Evolutionary conservation across 1,139 yeast species (phyloP), one percentile per base, ranked within the genome.

Genomic region (Entelexis sorbosivorans): DNA sequence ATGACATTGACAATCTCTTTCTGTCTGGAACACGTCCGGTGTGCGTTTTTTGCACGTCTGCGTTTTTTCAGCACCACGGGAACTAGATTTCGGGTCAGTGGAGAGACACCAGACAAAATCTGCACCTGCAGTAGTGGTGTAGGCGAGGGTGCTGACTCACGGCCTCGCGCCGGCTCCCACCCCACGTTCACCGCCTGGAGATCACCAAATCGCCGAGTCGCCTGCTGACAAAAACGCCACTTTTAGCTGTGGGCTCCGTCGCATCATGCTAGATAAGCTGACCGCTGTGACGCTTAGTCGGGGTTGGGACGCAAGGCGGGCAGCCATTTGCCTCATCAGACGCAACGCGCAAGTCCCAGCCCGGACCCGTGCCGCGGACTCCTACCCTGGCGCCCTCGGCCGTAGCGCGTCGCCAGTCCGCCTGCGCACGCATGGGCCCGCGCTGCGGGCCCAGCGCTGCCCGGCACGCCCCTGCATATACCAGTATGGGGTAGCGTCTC

Each of bases 1-100:
- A 67, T 29, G 70, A 66, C 71, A 67, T 67, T 43, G 46, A 29
- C 44, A 40, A 29, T 28, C n/a, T 40, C 7, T 28, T 34, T 29
- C 24, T 16, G 35, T 40, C 26, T 9, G 34, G 34, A 29, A 29
- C 34, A 17, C 14, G 34, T 40, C 44, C 34, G 17, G 34, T 22
- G 44, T 22, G 44, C 44, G 16, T 16, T 40, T 29, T 10, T 24
- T 39, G 33, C 43, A 39, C 43, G 43, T 43, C 20, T 43, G 47
- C 38, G 47, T 32, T 33, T 32, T 33, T 42, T 11, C 13, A 39
- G 14, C 33, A 26, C 13, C 43, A 39, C 43, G 29, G 16, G 17
- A 38, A 31, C 38, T 16, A 13, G 38, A n/a, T 22, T 22, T 33
- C 39, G 32, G 39, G 33, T 16, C 47, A 33, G 47, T 44, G 47